These are phyloP conservation scores for Hordeum vulgare DNA, from an alignment of 176 grass and related monocot genomes.

Conservation along the genomic window MorexV3_pseudomolecules_assembly NC_058523.1:54084883-54085382, in stretches of 20 bases:
- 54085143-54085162: slow-evolving; percentile 73
- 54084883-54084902: slow-evolving; percentile 7
- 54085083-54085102: slow-evolving; percentile 80
- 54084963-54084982: slow-evolving; percentile 42
- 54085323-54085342: slow-evolving; percentile 46
- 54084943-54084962: slow-evolving; percentile 16
- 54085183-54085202: slow-evolving; percentile 58
- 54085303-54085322: slow-evolving; percentile 19
- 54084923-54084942: neutral
- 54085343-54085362: slow-evolving; percentile 72
- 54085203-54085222: slow-evolving; percentile 91
- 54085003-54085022: slow-evolving; percentile 62
- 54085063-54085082: slow-evolving; percentile 68
- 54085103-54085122: slow-evolving; percentile 64
- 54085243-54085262: slow-evolving; percentile 54
- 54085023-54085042: slow-evolving; percentile 76
- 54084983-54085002: slow-evolving; percentile 63
- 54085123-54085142: slow-evolving; percentile 57
- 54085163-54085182: slow-evolving; percentile 44
- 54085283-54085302: neutral
- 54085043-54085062: slow-evolving; percentile 59
- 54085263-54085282: slow-evolving; percentile 35
- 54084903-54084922: neutral
- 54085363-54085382: slow-evolving; percentile 59
- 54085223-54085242: slow-evolving; percentile 76